Evolutionary conservation across 2,329 filamentous ascomycete genomes (phyloP), one percentile per base, ranked within the genome.

Genomic region (Nemania abortiva): DNA sequence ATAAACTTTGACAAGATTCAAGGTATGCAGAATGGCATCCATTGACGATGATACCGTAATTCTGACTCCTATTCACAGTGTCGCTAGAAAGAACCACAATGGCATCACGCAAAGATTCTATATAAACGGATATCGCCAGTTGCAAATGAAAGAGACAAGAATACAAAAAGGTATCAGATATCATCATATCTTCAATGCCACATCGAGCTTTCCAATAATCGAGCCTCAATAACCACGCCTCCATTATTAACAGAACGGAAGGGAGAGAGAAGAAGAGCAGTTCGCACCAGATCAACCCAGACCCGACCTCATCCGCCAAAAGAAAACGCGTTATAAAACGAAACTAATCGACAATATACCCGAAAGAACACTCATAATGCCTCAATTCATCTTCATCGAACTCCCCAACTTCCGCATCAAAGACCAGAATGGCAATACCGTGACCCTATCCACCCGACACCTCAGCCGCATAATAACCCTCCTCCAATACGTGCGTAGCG

Each of bases 381-480:
- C 77, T 39, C 76, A 78, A 53, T 78, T 78, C 70, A 70, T 78
- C 60, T 77, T 75, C 65, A 67, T 78, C 66, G 77, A 78, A 65
- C 74, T 78, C 2, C 76, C 76, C 13, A 76, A 68, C 64, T 78
- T 78, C 69, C 75, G 75, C 63, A 66, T 77, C 63, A 77, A 73
- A 64, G 74, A 76, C 69, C 67, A 70, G 52, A 71, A 45, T 53
- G 75, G 75, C 15, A 73, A 76, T 9, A 47, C 68, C 0, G 70
- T 78, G 24, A 69, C 64, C 7, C 70, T 78, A 24, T 73, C 64
- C 58, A 70, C 69, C 60, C 59, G 65, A 13, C 74, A 78, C 13
- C 61, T 77, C 0, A 75, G 74, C 0, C 70, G 74, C 2, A 49
- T 77, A 13, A 62, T 71, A 37, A 68, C 74, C 0, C 63, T 74